Conservation (phyloP, 495 filamentous ascomycete species). For the Lophiotrema nucula region DNA sequence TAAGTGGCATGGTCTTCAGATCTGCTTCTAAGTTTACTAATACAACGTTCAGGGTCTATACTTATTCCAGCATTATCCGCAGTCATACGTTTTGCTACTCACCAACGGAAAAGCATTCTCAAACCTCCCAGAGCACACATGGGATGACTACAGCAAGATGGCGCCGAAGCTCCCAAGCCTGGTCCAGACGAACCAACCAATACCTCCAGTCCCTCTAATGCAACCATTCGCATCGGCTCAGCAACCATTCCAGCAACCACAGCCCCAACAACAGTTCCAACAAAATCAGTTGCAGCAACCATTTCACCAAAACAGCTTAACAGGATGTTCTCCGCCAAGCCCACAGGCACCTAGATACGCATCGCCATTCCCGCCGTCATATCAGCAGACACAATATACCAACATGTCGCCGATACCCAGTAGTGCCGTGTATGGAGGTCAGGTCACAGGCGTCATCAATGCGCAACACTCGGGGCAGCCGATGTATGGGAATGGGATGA, state of each 20-base stretch:
- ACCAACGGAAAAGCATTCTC: conserved; percentile 28
- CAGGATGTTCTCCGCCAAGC: conserved; percentile 15
- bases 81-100: conserved; percentile 28
- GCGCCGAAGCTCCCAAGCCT: conserved; percentile 6
- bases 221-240: not conserved
- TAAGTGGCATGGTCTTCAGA: conserved; percentile 10
- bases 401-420: not conserved
- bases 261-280: conserved; percentile 8
- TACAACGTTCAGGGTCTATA: conserved; percentile 22
- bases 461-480: not conserved
- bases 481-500: not conserved
- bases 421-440: not conserved
- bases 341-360: not conserved
- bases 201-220: conserved; percentile 3
- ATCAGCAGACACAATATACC: not conserved
- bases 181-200: conserved; percentile 9
- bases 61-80: conserved; percentile 26
- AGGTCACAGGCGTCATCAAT: not conserved
- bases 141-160: conserved; percentile 33
- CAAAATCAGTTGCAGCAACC: not conserved
- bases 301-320: not conserved
- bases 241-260: not conserved
- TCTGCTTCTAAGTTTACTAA: not conserved
- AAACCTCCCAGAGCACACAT: conserved; percentile 31
- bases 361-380: not conserved